Conservation (phyloP, 2,329 filamentous ascomycete genomes). For the Cercospora sesami region DNA sequence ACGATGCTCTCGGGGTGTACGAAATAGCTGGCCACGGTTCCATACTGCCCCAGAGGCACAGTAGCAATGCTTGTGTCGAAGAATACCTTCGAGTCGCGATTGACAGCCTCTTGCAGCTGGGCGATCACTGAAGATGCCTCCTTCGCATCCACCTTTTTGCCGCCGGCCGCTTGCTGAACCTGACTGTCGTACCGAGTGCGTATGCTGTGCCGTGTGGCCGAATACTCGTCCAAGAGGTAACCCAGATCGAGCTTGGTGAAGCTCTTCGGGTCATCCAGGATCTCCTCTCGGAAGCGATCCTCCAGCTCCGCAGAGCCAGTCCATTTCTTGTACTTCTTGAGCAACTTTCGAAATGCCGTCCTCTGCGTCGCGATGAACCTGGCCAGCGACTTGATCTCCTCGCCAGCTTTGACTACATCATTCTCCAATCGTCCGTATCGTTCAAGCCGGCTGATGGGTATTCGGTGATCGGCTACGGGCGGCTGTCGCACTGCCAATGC, state of each 20-base stretch:
- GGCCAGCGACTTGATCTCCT: slow-evolving; percentile 69
- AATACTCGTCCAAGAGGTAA: slow-evolving; percentile 52
- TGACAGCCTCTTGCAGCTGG: slow-evolving; percentile 43
- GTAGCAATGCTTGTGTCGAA: slow-evolving; percentile 54
- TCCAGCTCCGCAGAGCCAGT: slow-evolving; percentile 68
- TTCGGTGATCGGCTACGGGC: slow-evolving; percentile 32
- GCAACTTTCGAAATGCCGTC: slow-evolving; percentile 75
- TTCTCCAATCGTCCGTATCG: slow-evolving; percentile 54
- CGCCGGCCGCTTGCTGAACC: slow-evolving; percentile 27
- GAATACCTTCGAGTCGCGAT: slow-evolving; percentile 45
- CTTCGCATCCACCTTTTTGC: slow-evolving; percentile 21
- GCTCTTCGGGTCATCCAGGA: slow-evolving; percentile 67
- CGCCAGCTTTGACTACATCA: slow-evolving; percentile 59
- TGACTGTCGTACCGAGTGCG: slow-evolving; percentile 47
- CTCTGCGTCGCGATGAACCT: slow-evolving; percentile 74
- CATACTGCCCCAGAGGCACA: slow-evolving; percentile 48
- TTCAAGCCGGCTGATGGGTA: slow-evolving; percentile 50
- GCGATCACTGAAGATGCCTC: slow-evolving; percentile 34
- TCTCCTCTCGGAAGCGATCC: slow-evolving; percentile 64
- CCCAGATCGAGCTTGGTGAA: slow-evolving; percentile 69
- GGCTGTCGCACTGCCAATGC: slow-evolving; percentile 30
- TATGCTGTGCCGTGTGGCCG: slow-evolving; percentile 48
- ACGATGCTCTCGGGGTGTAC: slow-evolving; percentile 56
- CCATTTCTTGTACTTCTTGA: slow-evolving; percentile 90
- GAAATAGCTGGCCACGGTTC: slow-evolving; percentile 54